A percentile compares a stretch with the other conserved stretches of the same genome.
Evolutionary conservation across 805 yeast genomes (phyloP).

Genomic region (Pichia cabralensis): DNA sequence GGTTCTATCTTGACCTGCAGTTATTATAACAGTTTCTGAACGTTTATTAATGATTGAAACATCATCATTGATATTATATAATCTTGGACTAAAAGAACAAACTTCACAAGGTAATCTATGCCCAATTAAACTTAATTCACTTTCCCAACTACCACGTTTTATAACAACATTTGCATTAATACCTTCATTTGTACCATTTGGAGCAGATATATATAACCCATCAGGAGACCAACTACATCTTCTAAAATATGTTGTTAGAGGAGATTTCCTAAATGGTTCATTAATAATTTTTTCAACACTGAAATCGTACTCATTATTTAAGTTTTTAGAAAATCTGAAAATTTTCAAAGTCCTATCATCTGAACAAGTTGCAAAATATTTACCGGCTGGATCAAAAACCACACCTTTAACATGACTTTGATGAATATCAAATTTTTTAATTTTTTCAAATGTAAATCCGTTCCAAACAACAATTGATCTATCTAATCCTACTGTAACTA

Average conservation of each 20-base stretch:
- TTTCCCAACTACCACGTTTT: slow-evolving; percentile 72
- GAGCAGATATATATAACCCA: slow-evolving; percentile 78
- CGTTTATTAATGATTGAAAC: too few relatives aligned
- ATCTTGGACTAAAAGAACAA: slow-evolving; percentile 60
- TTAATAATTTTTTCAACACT: slow-evolving; percentile 75
- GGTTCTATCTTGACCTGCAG: slow-evolving; percentile 91
- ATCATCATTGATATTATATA: slow-evolving; percentile 34
- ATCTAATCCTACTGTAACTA: slow-evolving; percentile 92
- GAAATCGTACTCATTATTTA: slow-evolving; percentile 65
- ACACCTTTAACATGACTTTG: slow-evolving; percentile 95
- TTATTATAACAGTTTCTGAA: slow-evolving; percentile 62
- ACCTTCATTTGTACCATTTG: slow-evolving; percentile 80
- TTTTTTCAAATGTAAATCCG: slow-evolving; percentile 82
- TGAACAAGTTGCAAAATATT: slow-evolving; percentile 92
- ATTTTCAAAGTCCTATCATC: slow-evolving; percentile 90
- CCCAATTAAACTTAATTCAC: slow-evolving; percentile 65
- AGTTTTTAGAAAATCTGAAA: slow-evolving; percentile 66
- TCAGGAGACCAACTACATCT: slow-evolving; percentile 87
- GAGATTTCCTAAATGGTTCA: slow-evolving; percentile 82
- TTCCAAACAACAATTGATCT: slow-evolving; percentile 90
- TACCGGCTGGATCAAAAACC: slow-evolving; percentile 96
- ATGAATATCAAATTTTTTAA: slow-evolving; percentile 84
- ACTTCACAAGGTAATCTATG: slow-evolving; percentile 84
- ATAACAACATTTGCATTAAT: slow-evolving; percentile 65
- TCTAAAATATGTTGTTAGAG: slow-evolving; percentile 83